Base-by-base conservation (phyloP, 2,329 filamentous ascomycete genomes). In the Fusarium liriodendri region DNA sequence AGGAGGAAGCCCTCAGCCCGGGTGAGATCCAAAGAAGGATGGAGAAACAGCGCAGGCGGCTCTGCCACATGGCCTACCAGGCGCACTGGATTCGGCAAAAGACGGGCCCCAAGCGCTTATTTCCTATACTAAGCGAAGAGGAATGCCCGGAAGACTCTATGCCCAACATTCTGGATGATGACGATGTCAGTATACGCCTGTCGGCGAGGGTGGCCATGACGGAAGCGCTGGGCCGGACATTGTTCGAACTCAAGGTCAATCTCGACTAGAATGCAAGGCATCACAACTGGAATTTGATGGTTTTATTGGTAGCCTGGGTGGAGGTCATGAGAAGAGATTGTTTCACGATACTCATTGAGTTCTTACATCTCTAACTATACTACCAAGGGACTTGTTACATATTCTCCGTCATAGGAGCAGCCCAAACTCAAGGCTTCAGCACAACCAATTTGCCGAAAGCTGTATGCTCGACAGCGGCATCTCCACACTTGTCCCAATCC, bases 201-300 rank as follows among this genome's bases (percentile, higher is more conserved):
- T 25, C 60, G 2, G 59, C 61, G 2, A 71, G 45, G 2, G 59
- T 75, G 20, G 20, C 22, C 8, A 66, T 60, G 40, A 62, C 32
- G 11, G 54, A 78, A 29, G 71, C 67, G 14, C 20, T 78, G 1
- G 73, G 69, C 3, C 67, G 74, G 25, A 72, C 67, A 16, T 10
- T 76, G 20, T 78, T 71, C 52, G 73, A 78, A 40, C 45, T 78
- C 11, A 62, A 61, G 6, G 50, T 74, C 25, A 59, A 32, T 11
- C 45, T 77, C 16, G 29, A 67, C 6, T 57, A 40, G 11, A 27
- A 10, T 9, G 8, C 38, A 6, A 62, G 50, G 16, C 9, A 47
- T 18, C 11, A 25, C 4, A 7, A 25, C 50, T 35, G 20, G 13
- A 54, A n/a, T 6, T 47, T 20, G 7, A 13, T 32, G 29, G 20